These are phyloP conservation scores for Friedmanniomyces endolithicus DNA, from an alignment of 495 filamentous ascomycete genomes.

Conservation along the genomic window DNA sequence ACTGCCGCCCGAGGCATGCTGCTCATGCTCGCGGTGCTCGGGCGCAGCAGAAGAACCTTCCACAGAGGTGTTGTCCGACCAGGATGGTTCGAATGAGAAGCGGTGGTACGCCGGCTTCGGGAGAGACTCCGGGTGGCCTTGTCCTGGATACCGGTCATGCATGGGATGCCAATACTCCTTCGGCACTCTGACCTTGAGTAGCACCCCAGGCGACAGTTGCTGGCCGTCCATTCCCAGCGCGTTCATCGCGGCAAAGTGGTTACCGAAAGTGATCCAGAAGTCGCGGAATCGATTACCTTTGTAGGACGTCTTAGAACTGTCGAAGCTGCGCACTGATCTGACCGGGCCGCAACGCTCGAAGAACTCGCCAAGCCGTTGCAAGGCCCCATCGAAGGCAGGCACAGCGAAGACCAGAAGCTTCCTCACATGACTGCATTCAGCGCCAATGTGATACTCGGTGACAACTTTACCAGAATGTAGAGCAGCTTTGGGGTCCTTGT, in stretches of 20 bases:
- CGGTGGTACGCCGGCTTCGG: not conserved
- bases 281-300: not conserved
- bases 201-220: not conserved
- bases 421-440: not conserved
- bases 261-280: conserved; percentile 4
- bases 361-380: not conserved
- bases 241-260: not conserved
- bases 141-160: not conserved
- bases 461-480: not conserved
- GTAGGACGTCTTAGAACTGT: not conserved
- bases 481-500: not conserved
- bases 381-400: too few relatives aligned
- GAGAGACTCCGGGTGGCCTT: not conserved
- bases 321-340: not conserved
- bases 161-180: conserved; percentile 8
- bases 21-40: not conserved
- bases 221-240: not conserved
- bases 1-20: not conserved
- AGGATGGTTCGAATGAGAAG: not conserved
- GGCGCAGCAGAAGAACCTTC: not conserved
- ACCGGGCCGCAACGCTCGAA: conserved; percentile 1
- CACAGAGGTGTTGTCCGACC: not conserved
- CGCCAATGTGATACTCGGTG: not conserved
- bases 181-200: conserved; percentile 6
- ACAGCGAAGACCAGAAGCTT: not conserved